phyloP scores from a whole-genome alignment of 1,284 basidiomycete species.

The Fomitiporia mediterranea region DNA sequence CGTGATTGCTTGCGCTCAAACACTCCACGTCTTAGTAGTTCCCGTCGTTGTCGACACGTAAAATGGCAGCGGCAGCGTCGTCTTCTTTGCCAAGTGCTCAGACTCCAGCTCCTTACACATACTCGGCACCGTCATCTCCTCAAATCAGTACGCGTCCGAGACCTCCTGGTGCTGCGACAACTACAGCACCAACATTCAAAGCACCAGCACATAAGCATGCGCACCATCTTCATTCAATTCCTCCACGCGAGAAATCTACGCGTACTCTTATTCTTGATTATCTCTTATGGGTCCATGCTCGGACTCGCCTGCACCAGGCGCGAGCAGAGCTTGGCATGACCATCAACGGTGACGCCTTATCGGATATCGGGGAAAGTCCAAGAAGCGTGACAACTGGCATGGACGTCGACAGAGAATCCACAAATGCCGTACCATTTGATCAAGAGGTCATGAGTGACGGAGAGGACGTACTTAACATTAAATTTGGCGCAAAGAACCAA shows the following conservation, averaged over 20 bases:
- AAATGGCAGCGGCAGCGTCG: constrained; percentile 11
- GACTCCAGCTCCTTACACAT: constrained; percentile 11
- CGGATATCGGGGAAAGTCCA: constrained; percentile 51
- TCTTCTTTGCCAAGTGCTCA: constrained; percentile 1
- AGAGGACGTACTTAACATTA: constrained; percentile 32
- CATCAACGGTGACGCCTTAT: constrained; percentile 64
- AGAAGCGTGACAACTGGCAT: constrained; percentile 72
- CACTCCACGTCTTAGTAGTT: too few relatives aligned
- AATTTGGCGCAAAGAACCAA: constrained; percentile 19
- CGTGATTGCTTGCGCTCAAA: too few relatives aligned
- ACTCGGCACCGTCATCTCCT: constrained; percentile 14
- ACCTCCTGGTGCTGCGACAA: constrained; percentile 4
- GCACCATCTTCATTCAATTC: constrained; percentile 71
- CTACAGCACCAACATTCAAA: constrained; percentile 33
- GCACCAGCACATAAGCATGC: constrained; percentile 67
- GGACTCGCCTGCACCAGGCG: constrained; percentile 76
- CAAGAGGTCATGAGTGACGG: constrained; percentile 47
- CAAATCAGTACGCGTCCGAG: constrained; percentile 12
- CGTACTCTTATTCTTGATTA: constrained; percentile 79
- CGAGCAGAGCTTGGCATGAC: constrained; percentile 77
- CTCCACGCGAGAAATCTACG: constrained; percentile 73
- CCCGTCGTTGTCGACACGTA: background rate
- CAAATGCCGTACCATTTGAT: constrained; percentile 43
- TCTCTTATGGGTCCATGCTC: constrained; percentile 74
- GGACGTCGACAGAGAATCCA: constrained; percentile 49